Conservation (phyloP, 2,329 filamentous ascomycete genomes). For the Aspergillus sclerotialis region DNA sequence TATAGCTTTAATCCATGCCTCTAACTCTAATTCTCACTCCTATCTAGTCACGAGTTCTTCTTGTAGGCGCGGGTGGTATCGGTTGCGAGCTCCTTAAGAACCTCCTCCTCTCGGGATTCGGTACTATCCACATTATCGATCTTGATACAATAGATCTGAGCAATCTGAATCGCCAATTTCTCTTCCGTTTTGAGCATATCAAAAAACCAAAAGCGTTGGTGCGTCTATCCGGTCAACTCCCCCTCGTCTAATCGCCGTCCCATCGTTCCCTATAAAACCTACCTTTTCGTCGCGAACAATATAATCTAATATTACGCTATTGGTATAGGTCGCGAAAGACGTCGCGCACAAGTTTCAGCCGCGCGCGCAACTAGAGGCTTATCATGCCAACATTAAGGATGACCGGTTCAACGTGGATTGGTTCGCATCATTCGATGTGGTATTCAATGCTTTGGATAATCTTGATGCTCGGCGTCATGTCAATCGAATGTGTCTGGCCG, state of each 20-base stretch:
- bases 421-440: constrained; percentile 75
- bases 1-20: neutral
- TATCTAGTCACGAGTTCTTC: constrained; percentile 75
- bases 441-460: constrained; percentile 97
- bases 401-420: constrained; percentile 76
- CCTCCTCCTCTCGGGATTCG: constrained; percentile 83
- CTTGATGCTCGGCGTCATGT: constrained; percentile 89
- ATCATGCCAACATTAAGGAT: constrained; percentile 95
- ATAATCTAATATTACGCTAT: neutral
- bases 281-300: constrained; percentile 1
- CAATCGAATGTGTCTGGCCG: constrained; percentile 93
- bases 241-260: constrained; percentile 2
- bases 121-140: constrained; percentile 89
- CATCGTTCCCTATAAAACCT: constrained; percentile 6
- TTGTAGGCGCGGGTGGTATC: constrained; percentile 95
- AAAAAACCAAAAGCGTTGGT: constrained; percentile 94
- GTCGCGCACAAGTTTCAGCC: constrained; percentile 88
- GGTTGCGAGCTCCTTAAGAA: constrained; percentile 98
- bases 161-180: constrained; percentile 95
- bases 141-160: constrained; percentile 97
- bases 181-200: constrained; percentile 94
- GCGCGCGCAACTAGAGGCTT: constrained; percentile 73
- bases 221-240: constrained; percentile 33
- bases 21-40: constrained; percentile 1
- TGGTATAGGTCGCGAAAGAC: constrained; percentile 74